Evolutionary conservation across 345 rosid species (phyloP).

Genomic region (Eucalyptus fibrosa): DNA sequence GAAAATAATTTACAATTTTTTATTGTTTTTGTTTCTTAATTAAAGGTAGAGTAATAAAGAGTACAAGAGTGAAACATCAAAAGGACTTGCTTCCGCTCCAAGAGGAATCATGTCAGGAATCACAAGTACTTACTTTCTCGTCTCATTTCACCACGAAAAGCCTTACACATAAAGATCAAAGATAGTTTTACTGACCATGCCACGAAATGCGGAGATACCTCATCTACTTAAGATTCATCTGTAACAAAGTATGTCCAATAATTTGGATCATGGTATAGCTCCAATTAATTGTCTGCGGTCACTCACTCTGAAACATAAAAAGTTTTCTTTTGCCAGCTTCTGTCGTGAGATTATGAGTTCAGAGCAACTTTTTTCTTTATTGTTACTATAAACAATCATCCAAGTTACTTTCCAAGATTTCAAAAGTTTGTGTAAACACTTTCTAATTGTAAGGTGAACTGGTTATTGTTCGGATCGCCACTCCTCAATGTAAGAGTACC

Average conservation of each 20-base stretch:
- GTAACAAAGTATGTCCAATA: background rate
- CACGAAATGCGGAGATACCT: background rate
- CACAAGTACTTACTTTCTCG: background rate
- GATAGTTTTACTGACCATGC: background rate
- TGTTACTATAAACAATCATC: background rate
- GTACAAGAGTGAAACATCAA: background rate
- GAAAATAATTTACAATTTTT: background rate
- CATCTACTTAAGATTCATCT: background rate
- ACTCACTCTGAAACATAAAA: background rate
- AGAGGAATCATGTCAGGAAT: background rate
- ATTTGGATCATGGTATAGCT: background rate
- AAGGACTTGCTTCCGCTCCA: background rate
- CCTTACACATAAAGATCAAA: background rate
- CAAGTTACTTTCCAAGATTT: background rate
- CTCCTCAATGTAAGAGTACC: background rate
- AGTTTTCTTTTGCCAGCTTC: background rate
- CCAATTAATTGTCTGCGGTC: background rate
- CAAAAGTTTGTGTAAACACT: background rate
- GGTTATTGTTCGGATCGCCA: fast-evolving
- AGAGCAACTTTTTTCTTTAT: background rate
- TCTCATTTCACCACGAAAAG: background rate
- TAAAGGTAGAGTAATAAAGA: background rate
- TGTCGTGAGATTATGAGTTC: no score
- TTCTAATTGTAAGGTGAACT: background rate
- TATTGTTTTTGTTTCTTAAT: background rate